These are phyloP conservation scores for Neurospora tetraspora DNA, from an alignment of 495 filamentous ascomycete species.

Conservation along the genomic window DNA sequence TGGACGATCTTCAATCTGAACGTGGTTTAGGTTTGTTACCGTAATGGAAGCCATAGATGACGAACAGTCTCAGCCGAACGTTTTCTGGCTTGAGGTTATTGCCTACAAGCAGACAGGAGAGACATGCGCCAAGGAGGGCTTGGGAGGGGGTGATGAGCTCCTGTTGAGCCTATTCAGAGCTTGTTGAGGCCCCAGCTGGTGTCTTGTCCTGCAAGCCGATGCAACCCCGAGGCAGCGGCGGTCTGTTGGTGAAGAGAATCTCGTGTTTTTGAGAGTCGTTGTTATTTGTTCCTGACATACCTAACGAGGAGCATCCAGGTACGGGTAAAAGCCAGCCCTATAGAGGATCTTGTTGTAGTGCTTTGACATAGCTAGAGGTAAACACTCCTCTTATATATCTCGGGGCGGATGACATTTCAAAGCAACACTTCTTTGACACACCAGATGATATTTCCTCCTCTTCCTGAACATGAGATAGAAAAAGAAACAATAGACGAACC, in stretches of 20 bases:
- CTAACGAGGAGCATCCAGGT: not conserved
- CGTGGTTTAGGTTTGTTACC: not conserved
- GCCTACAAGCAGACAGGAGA: not conserved
- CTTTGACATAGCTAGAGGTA: not conserved
- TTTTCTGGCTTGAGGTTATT: not conserved
- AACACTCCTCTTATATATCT: not conserved
- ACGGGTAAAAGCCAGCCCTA: not conserved
- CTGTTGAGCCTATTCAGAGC: not conserved
- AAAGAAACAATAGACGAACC: not conserved
- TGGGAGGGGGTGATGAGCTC: too few species aligned
- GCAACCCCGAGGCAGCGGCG: not conserved
- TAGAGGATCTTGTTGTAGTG: not conserved
- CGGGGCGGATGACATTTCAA: too few species aligned
- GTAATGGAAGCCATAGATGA: not conserved
- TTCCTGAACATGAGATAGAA: not conserved
- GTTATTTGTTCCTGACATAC: not conserved
- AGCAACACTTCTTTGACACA: not conserved
- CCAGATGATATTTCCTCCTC: not conserved
- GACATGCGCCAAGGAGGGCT: too few species aligned
- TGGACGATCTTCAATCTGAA: not conserved
- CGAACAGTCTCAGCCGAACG: not conserved
- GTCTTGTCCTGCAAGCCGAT: not conserved
- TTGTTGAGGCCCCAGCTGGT: not conserved
- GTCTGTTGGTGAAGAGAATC: not conserved
- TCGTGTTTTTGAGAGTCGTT: not conserved